Evolutionary conservation across 2,329 filamentous ascomycete genomes (phyloP), one percentile per base, ranked within the genome.

Genomic region (Penicillium sp.): DNA sequence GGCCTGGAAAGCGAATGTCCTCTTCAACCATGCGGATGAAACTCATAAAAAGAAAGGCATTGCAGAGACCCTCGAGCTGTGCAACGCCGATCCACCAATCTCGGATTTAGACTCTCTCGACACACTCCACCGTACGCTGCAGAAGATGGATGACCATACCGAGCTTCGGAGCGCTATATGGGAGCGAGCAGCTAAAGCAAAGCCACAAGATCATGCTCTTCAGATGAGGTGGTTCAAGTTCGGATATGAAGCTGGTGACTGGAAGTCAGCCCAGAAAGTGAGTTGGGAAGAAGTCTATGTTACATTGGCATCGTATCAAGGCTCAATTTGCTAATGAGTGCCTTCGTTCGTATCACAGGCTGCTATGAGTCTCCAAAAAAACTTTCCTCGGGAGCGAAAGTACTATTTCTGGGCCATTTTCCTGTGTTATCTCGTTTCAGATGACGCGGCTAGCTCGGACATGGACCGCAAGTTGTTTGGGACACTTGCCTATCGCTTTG

Each of bases 341-440:
- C 7, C 25, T n/a, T 33, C 17, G 12, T 12, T 50, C 29, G 38
- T 33, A 19, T 57, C 2, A 50, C 61, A 81, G 78, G 79, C 79
- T 57, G 75, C 78, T 45, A 81, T 81, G 78, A 76, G 74, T 58
- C 75, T 81, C 42, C 77, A 79, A 61, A 80, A 75, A 62, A 79
- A 79, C 55, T 81, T 81, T 56, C 77, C 79, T 1, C 77, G 76
- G 59, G 73, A 76, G 25, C 73, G 79, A 45, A 74, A 79, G 48
- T 81, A 80, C 62, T 77, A 79, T 58, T 78, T 81, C 61, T 80
- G 78, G 77, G 78, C 78, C 27, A 79, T 81, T 29, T 74, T 81
- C 56, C 71, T 78, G 62, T 78, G 75, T 58, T 72, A 79, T 56
- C 66, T 80, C 44, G 69, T 79, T 42, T 67, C 76, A 17, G 61